Evolutionary conservation across 2,329 filamentous ascomycete species (phyloP).

Genomic region (Aspergillus phoenicis): DNA sequence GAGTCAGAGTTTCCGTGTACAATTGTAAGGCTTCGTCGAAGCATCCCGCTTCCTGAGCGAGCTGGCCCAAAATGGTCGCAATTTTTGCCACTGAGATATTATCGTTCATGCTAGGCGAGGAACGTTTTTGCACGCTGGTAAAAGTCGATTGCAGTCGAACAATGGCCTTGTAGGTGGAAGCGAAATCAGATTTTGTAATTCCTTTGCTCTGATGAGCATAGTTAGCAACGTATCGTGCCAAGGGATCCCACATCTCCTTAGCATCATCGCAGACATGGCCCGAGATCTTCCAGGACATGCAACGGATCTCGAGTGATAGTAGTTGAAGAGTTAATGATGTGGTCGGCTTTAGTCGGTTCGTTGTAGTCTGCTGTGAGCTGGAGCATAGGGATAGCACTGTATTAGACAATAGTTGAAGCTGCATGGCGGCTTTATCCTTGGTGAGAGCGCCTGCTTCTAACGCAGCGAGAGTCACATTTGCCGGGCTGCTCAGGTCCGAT

Average conservation of each 20-base stretch:
- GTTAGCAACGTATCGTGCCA: constrained; percentile 42
- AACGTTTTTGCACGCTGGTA: constrained; percentile 31
- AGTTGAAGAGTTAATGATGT: constrained; percentile 43
- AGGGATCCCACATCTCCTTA: constrained; percentile 48
- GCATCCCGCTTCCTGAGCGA: constrained; percentile 45
- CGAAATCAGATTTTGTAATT: constrained; percentile 43
- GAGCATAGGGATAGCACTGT: constrained; percentile 41
- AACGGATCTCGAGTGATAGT: constrained; percentile 45
- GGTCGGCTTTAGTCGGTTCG: constrained; percentile 31
- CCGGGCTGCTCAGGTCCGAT: constrained; percentile 41
- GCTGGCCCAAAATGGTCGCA: constrained; percentile 40
- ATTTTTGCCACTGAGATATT: constrained; percentile 36
- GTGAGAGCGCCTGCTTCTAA: constrained; percentile 38
- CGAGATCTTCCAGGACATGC: constrained; percentile 46
- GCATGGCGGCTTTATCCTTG: constrained; percentile 45
- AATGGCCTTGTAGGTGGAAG: constrained; percentile 38
- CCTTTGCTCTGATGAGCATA: constrained; percentile 39
- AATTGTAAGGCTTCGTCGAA: constrained; percentile 43
- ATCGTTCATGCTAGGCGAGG: constrained; percentile 24
- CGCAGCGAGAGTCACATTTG: constrained; percentile 42
- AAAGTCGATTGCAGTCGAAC: constrained; percentile 38
- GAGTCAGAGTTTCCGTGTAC: constrained; percentile 35
- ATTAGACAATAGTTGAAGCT: constrained; percentile 49
- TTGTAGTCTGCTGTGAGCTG: constrained; percentile 20
- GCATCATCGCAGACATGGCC: constrained; percentile 44